phyloP scores from a whole-genome alignment of 768 basidiomycete genomes.

The Amanita muscaria region DNA sequence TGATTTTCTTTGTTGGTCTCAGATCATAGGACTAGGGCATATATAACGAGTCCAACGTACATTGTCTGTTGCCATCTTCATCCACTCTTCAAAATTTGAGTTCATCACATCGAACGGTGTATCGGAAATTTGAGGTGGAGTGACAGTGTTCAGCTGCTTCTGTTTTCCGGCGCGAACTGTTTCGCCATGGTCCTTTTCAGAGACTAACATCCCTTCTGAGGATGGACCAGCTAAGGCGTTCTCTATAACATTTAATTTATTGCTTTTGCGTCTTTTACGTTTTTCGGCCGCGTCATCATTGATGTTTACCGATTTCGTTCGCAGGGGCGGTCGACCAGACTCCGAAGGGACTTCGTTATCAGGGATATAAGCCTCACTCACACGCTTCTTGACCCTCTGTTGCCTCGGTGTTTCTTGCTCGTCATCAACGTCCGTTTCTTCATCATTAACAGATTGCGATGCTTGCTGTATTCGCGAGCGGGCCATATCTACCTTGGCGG shows the following conservation, averaged over 20 bases:
- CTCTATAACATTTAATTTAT: conserved; percentile 51
- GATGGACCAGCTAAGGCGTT: conserved; percentile 52
- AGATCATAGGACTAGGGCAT: conserved; percentile 6
- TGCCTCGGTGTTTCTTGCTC: conserved; percentile 32
- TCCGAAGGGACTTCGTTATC: conserved; percentile 35
- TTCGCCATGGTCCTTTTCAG: conserved; percentile 27
- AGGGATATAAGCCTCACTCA: conserved; percentile 48
- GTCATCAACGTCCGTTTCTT: conserved; percentile 29
- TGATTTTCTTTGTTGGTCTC: conserved; percentile 78
- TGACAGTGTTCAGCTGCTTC: conserved; percentile 56
- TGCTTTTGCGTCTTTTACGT: conserved; percentile 71
- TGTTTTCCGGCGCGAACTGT: conserved; percentile 43
- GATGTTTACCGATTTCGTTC: conserved; percentile 42
- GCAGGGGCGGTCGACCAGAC: conserved; percentile 26
- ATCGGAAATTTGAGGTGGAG: conserved; percentile 47
- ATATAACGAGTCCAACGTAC: conserved; percentile 39
- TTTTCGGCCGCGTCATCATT: conserved; percentile 90
- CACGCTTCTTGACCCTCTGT: conserved; percentile 44
- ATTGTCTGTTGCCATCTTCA: conserved; percentile 99
- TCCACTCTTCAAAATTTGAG: conserved; percentile 97
- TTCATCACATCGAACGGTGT: conserved; percentile 79
- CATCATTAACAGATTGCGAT: conserved; percentile 26
- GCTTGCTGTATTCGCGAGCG: conserved; percentile 23
- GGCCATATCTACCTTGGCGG: conserved; percentile 24
- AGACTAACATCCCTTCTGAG: conserved; percentile 30